phyloP scores from a whole-genome alignment of 352 stramenopile species.

The Phytophthora europaea region DNA sequence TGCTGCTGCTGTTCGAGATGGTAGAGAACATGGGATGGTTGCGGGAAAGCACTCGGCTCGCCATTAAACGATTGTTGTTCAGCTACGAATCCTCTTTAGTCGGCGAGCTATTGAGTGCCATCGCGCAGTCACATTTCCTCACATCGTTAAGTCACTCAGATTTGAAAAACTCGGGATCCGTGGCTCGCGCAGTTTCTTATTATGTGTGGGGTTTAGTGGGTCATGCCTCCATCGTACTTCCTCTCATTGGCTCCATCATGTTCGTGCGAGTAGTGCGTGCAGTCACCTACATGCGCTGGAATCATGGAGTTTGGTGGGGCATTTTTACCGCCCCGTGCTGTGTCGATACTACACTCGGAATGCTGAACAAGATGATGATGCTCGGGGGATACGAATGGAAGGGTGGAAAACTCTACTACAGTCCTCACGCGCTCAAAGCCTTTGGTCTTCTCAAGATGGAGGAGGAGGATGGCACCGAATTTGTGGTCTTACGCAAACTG shows the following conservation, averaged over 20 bases:
- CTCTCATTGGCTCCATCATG: not conserved
- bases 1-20: slow-evolving; percentile 40
- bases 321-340: not conserved
- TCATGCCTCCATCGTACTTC: not conserved
- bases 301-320: not conserved
- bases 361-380: not conserved
- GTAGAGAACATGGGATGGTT: slow-evolving; percentile 31
- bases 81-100: slow-evolving; percentile 33
- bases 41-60: slow-evolving; percentile 2
- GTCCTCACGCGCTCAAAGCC: not conserved
- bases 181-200: not conserved
- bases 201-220: slow-evolving; percentile 2
- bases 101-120: slow-evolving; percentile 21
- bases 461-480: slow-evolving; percentile 13
- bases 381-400: not conserved
- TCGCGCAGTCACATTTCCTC: slow-evolving; percentile 16
- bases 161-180: not conserved
- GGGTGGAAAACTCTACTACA: slow-evolving; percentile 3
- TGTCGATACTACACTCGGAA: slow-evolving; percentile 1
- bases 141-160: slow-evolving; percentile 23
- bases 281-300: not conserved
- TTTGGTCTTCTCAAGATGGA: not conserved
- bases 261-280: not conserved
- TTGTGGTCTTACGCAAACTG: slow-evolving; percentile 18
- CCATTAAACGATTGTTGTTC: slow-evolving; percentile 30